Percentiles rank a stretch among this genome's conserved stretches.
These are phyloP conservation scores for Nemania sp. DNA, from an alignment of 2,329 filamentous ascomycete species.

Conservation along the genomic window DNA sequence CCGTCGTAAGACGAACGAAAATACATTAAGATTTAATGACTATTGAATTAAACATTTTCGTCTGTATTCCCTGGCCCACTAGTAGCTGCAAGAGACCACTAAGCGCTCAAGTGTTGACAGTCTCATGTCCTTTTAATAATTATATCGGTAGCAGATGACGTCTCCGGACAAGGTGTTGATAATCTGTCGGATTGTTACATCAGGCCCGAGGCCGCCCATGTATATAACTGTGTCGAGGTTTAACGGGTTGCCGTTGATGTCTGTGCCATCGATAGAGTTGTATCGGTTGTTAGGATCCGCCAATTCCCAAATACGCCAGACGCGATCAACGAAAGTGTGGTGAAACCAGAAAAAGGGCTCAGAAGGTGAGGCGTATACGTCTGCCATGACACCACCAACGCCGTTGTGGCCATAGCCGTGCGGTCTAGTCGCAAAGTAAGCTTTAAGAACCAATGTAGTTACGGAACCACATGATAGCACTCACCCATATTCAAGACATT, in stretches of 20 bases:
- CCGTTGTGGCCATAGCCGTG: conserved; percentile 28
- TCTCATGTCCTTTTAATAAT: conserved; percentile 20
- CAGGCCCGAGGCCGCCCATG: conserved; percentile 22
- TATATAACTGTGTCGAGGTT: conserved; percentile 22
- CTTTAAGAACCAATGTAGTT: background rate
- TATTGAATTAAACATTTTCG: background rate
- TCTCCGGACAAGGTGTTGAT: conserved; percentile 24
- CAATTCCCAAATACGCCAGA: conserved; percentile 25
- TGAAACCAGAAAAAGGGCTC: conserved; percentile 31
- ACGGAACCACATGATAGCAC: background rate
- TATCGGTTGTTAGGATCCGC: conserved; percentile 25
- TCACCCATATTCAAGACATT: conserved; percentile 27
- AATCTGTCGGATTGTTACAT: conserved; percentile 23
- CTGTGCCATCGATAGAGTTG: conserved; percentile 21
- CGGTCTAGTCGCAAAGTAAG: conserved; percentile 19
- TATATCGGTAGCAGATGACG: conserved; percentile 24
- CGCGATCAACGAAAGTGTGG: conserved; percentile 27
- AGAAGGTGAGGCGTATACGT: conserved; percentile 25
- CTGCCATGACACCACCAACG: conserved; percentile 26
- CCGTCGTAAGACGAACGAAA: too few species aligned
- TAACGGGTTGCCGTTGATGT: conserved; percentile 22
- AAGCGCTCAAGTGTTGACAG: background rate
- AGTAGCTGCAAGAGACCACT: background rate
- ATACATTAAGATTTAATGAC: background rate
- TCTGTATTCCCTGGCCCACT: background rate